Conservation (phyloP, 2,329 filamentous ascomycete genomes). For the Claviceps quebecensis region DNA sequence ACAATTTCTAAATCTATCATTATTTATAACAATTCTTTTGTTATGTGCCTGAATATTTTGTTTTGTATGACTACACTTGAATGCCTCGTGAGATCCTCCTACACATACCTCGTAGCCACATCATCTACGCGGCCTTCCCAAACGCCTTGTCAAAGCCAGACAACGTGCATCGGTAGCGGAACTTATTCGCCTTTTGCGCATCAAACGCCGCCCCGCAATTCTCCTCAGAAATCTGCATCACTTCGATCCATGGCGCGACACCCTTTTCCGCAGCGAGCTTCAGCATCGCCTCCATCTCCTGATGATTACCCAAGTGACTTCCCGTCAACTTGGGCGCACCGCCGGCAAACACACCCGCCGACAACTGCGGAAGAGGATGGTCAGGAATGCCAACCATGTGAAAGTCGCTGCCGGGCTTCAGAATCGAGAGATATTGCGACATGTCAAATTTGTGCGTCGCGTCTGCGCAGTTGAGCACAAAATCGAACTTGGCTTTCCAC, state of each 20-base stretch:
- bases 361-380: conserved; percentile 28
- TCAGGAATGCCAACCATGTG: conserved; percentile 45
- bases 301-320: conserved; percentile 47
- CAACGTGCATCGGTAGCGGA: conserved; percentile 59
- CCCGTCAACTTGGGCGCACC: conserved; percentile 38
- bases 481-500: conserved; percentile 35
- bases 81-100: neutral
- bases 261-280: conserved; percentile 40
- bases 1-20: no score
- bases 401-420: conserved; percentile 40
- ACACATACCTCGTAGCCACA: neutral
- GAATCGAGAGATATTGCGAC: conserved; percentile 32
- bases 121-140: neutral
- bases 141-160: conserved; percentile 55
- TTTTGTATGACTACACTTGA: no score
- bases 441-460: conserved; percentile 41
- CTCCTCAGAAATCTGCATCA: conserved; percentile 50
- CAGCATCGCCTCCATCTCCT: conserved; percentile 45
- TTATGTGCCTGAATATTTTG: no score
- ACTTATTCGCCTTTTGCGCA: conserved; percentile 55
- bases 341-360: conserved; percentile 27
- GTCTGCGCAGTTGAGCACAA: conserved; percentile 36
- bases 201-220: conserved; percentile 57
- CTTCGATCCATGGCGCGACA: conserved; percentile 42
- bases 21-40: no score